These are phyloP conservation scores for Colletotrichum simmondsii DNA, from an alignment of 2,329 filamentous ascomycete species.

Conservation along the genomic window DNA sequence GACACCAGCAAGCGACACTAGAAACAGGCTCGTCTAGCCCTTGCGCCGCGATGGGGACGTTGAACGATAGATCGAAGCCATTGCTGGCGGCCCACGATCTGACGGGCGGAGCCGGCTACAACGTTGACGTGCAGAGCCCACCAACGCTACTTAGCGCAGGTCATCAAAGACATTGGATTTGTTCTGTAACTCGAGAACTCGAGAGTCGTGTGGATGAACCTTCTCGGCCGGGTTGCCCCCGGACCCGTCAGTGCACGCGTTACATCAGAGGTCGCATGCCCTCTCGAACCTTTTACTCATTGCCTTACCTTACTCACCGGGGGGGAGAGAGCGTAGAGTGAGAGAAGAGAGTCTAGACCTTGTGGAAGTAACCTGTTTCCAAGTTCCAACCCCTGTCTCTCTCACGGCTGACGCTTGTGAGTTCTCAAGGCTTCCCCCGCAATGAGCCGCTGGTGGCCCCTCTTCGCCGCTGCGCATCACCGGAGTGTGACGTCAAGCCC, in stretches of 20 bases:
- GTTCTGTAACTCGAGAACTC: neutral
- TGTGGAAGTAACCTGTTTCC: constrained; percentile 28
- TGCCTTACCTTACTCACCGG: neutral
- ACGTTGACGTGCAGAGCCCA: neutral
- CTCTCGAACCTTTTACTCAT: neutral
- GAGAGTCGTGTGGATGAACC: neutral
- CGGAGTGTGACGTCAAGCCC: constrained; percentile 34
- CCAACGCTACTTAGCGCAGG: neutral
- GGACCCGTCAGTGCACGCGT: constrained; percentile 27
- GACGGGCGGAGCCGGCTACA: constrained; percentile 27
- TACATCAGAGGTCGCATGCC: constrained; percentile 26
- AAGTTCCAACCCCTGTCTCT: constrained; percentile 25
- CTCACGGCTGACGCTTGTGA: neutral
- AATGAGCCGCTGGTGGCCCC: constrained; percentile 1
- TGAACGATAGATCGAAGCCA: constrained; percentile 4
- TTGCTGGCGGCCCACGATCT: constrained; percentile 11
- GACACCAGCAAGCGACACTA: no score
- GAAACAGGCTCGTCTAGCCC: neutral
- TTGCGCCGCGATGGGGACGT: neutral
- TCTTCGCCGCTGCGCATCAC: constrained; percentile 8
- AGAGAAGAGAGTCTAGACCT: constrained; percentile 22
- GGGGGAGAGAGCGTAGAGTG: neutral
- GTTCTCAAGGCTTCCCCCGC: constrained; percentile 9
- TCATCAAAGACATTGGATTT: neutral
- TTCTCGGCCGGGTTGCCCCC: constrained; percentile 13